A percentile compares a stretch with the other conserved stretches of the same genome.
Conservation (phyloP, 2,329 filamentous ascomycete species). For the Penicillium digitatum region DNA sequence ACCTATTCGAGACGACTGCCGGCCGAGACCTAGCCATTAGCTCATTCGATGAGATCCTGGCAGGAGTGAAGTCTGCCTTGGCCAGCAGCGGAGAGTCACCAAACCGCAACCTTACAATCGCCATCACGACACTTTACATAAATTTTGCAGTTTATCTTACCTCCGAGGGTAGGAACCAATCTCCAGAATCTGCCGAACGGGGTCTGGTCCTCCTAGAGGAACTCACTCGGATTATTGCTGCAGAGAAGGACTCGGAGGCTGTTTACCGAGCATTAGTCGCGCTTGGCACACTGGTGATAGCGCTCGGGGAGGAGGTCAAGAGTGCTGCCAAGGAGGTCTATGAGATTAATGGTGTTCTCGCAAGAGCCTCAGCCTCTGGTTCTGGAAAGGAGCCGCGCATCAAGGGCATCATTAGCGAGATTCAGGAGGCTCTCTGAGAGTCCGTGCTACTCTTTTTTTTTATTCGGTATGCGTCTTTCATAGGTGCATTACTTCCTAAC, state of each 20-base stretch:
- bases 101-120: conserved; percentile 79
- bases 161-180: conserved; percentile 37
- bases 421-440: conserved; percentile 42
- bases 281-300: conserved; percentile 67
- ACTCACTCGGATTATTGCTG: conserved; percentile 59
- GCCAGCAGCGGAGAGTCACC: conserved; percentile 47
- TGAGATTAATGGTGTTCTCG: conserved; percentile 48
- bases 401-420: conserved; percentile 58
- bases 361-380: conserved; percentile 46
- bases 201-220: conserved; percentile 57
- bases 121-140: conserved; percentile 74
- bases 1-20: conserved; percentile 71
- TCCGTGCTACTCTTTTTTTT: neutral
- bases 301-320: conserved; percentile 57
- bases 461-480: conserved; percentile 26
- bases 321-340: conserved; percentile 56
- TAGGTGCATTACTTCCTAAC: conserved; percentile 12
- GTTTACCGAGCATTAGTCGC: conserved; percentile 79
- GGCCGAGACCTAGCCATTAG: conserved; percentile 63
- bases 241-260: conserved; percentile 73
- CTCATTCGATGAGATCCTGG: conserved; percentile 58
- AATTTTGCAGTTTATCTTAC: conserved; percentile 76
- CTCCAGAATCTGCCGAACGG: conserved; percentile 45
- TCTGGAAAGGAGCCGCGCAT: conserved; percentile 58
- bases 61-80: conserved; percentile 61